phyloP scores from a whole-genome alignment of 176 grass and related monocot genomes.

The Rhynchospora tenuis region DNA sequence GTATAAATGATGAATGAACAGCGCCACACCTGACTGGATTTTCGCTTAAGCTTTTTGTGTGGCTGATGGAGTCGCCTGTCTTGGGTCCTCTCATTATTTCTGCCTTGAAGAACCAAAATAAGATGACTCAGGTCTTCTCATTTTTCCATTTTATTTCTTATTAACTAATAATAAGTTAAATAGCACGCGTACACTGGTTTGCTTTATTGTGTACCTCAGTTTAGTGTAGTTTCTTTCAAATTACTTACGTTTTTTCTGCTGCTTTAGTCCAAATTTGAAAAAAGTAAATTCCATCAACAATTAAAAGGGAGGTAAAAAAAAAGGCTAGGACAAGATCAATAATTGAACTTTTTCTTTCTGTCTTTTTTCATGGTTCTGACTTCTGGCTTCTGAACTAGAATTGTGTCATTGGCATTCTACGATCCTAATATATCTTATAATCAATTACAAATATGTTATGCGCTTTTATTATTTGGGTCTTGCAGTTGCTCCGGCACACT shows the following conservation, averaged over 20 bases:
- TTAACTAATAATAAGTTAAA: background rate
- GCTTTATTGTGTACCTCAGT: background rate
- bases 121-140: constrained; percentile 42
- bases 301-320: background rate
- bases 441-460: background rate
- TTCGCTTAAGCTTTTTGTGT: constrained; percentile 50
- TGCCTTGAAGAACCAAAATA: constrained; percentile 65
- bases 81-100: constrained; percentile 46
- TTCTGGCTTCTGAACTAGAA: background rate
- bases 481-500: constrained; percentile 67
- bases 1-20: constrained; percentile 10
- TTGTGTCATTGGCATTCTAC: background rate
- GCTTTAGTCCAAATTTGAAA: background rate
- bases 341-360: background rate
- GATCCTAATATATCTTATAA: background rate
- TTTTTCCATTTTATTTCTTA: background rate
- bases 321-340: background rate
- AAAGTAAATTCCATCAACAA: background rate
- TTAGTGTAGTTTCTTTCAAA: background rate
- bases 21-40: constrained; percentile 73
- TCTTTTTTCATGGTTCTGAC: background rate
- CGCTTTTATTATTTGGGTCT: background rate
- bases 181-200: background rate
- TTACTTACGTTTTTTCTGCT: background rate
- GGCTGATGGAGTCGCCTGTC: constrained; percentile 65